These are phyloP conservation scores for Schwanniomyces vanrijiae DNA, from an alignment of 805 yeast genomes.

Conservation along the genomic window DNA sequence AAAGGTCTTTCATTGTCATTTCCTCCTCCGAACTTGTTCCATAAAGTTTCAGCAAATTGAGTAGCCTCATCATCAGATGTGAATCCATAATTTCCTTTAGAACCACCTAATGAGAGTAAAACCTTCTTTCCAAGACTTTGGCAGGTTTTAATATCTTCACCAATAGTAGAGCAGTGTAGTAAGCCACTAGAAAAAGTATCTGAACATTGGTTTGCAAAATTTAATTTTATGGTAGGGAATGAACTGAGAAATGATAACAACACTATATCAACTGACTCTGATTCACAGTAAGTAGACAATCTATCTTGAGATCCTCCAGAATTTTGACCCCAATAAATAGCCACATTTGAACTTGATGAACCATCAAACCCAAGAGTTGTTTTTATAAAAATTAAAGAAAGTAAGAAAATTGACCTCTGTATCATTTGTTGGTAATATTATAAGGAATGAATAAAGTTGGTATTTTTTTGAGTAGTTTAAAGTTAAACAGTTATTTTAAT, in stretches of 20 bases:
- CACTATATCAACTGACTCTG: conserved; percentile 65
- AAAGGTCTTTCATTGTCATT: conserved; percentile 19
- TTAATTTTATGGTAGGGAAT: conserved; percentile 44
- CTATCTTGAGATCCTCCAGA: conserved; percentile 16
- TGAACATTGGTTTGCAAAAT: conserved; percentile 21
- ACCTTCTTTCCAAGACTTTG: conserved; percentile 74
- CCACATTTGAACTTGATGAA: conserved; percentile 49
- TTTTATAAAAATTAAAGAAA: not conserved
- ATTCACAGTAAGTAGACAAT: conserved; percentile 53
- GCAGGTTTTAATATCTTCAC: conserved; percentile 66
- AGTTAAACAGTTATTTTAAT: not conserved
- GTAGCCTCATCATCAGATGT: conserved; percentile 52
- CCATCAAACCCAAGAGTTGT: conserved; percentile 3
- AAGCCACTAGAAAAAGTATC: conserved; percentile 36
- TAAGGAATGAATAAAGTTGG: not conserved
- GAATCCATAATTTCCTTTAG: conserved; percentile 46
- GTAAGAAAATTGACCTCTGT: not conserved
- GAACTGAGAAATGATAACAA: conserved; percentile 64
- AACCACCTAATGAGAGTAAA: conserved; percentile 63
- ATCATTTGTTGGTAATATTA: not conserved
- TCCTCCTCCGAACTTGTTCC: conserved; percentile 39
- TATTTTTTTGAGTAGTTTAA: no score
- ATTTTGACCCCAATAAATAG: conserved; percentile 84
- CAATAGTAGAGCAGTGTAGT: conserved; percentile 38
- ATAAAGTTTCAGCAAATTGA: conserved; percentile 41